Conservation (phyloP, 139 green algal genomes). For the Zygnema cylindricum region DNA sequence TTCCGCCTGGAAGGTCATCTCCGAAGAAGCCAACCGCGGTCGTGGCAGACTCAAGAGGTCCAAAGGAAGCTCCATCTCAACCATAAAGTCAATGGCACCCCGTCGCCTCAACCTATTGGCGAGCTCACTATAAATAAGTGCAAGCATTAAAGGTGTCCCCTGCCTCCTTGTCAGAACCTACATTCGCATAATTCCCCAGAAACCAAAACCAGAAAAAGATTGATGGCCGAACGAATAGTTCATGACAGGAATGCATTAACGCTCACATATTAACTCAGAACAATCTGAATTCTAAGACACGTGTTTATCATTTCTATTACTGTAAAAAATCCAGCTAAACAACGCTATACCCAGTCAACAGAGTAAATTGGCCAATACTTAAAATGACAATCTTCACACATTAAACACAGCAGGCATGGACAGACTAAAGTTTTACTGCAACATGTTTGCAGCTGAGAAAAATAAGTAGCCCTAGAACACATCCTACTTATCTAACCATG, state of each 20-base stretch:
- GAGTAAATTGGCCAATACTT: no score
- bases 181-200: constrained; percentile 68
- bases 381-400: no score
- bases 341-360: no score
- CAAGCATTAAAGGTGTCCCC: constrained; percentile 71
- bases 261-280: neutral
- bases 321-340: no score
- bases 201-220: neutral
- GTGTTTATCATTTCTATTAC: no score
- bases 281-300: neutral
- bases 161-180: constrained; percentile 65
- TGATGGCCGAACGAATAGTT: neutral
- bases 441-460: no score
- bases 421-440: no score
- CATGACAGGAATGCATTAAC: no score
- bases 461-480: no score
- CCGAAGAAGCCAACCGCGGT: neutral
- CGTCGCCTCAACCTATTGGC: constrained; percentile 67
- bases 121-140: constrained; percentile 66
- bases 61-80: constrained; percentile 65
- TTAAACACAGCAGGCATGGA: no score
- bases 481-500: no score
- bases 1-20: neutral
- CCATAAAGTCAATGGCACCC: constrained; percentile 68
- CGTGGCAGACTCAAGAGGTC: constrained; percentile 11